Conservation (phyloP, 2,329 filamentous ascomycete genomes). For the Penicillium sp. region DNA sequence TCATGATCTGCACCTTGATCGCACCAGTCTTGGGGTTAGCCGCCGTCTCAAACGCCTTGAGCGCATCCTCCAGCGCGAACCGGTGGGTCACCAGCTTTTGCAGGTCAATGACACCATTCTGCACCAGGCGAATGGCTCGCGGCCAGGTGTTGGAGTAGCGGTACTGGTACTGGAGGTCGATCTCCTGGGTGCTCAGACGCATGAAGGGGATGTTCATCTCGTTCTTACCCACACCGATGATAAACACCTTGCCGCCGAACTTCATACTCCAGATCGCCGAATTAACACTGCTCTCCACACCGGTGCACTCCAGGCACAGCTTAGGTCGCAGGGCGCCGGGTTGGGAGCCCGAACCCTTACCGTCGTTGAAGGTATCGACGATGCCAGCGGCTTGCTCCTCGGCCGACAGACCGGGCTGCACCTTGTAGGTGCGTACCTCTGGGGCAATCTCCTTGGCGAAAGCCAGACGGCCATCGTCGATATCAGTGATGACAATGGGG, state of each 20-base stretch:
- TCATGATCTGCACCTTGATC: conserved; percentile 94
- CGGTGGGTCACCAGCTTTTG: conserved; percentile 85
- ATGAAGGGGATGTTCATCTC: conserved; percentile 97
- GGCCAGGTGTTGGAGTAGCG: conserved; percentile 97
- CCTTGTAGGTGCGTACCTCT: conserved; percentile 72
- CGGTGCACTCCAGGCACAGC: conserved; percentile 88
- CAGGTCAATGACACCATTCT: conserved; percentile 82
- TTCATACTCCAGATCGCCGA: conserved; percentile 87
- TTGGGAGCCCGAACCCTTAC: conserved; percentile 35
- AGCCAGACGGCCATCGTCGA: conserved; percentile 79
- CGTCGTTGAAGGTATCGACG: conserved; percentile 67
- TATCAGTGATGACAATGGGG: conserved; percentile 92
- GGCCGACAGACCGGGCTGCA: conserved; percentile 50
- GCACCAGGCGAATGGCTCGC: conserved; percentile 82
- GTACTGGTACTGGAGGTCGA: conserved; percentile 96
- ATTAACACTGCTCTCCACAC: conserved; percentile 85
- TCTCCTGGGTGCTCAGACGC: conserved; percentile 85
- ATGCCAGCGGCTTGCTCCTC: conserved; percentile 74
- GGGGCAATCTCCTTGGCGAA: conserved; percentile 87
- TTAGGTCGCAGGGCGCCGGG: conserved; percentile 72
- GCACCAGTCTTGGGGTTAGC: conserved; percentile 86
- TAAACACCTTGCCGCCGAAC: conserved; percentile 96
- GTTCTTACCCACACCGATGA: conserved; percentile 93
- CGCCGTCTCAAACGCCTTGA: conserved; percentile 88
- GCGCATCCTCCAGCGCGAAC: conserved; percentile 81